Percentiles rank a stretch among this genome's conserved stretches.
Conservation (phyloP, 441 rosid genomes). For the Eutrema salsugineum region DNA sequence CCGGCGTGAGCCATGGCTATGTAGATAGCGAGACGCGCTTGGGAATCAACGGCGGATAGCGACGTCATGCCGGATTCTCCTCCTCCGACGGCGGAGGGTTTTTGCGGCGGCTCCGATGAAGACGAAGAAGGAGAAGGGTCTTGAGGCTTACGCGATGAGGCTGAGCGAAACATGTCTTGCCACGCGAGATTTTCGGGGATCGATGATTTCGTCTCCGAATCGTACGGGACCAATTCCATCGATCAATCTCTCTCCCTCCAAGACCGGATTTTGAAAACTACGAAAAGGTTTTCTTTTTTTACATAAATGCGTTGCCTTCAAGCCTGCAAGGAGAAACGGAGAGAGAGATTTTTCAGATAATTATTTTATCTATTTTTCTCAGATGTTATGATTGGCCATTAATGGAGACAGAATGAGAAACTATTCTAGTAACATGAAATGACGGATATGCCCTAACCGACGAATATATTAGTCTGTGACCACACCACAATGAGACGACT, state of each 20-base stretch:
- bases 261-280: background rate
- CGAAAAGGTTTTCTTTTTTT: background rate
- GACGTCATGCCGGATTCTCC: slow-evolving; percentile 24
- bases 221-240: slow-evolving; percentile 83
- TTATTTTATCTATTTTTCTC: background rate
- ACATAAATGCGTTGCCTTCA: background rate
- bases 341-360: slow-evolving; percentile 1
- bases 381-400: slow-evolving; percentile 31
- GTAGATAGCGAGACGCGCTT: slow-evolving; percentile 84
- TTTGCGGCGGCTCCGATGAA: slow-evolving; percentile 7
- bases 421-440: background rate
- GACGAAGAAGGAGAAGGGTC: slow-evolving; percentile 34
- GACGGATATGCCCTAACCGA: slow-evolving; percentile 18
- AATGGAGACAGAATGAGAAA: background rate
- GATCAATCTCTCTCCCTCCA: slow-evolving; percentile 15
- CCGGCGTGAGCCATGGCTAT: slow-evolving; percentile 99
- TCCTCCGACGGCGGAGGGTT: slow-evolving; percentile 5
- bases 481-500: slow-evolving; percentile 11
- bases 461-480: background rate
- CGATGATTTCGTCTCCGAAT: slow-evolving; percentile 44
- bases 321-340: background rate
- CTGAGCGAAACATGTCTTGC: slow-evolving; percentile 97
- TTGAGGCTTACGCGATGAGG: slow-evolving; percentile 63
- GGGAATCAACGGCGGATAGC: slow-evolving; percentile 53
- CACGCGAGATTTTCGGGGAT: slow-evolving; percentile 56